Evolutionary conservation across 192 early-diverging fungal genomes (phyloP).

Genomic region (Spinellus fusiger): DNA sequence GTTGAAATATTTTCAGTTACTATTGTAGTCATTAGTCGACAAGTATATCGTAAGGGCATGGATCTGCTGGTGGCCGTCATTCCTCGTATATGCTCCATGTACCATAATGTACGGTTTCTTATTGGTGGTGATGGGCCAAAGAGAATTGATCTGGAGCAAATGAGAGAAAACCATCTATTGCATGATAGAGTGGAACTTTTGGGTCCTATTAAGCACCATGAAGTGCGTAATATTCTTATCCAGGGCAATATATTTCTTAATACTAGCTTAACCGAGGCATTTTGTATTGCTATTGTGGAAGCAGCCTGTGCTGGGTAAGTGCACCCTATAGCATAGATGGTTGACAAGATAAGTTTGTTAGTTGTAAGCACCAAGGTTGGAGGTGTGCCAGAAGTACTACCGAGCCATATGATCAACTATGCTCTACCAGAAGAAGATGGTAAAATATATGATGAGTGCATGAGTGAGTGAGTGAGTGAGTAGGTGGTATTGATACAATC

Average conservation of each 20-base stretch:
- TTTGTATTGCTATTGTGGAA: constrained; percentile 98
- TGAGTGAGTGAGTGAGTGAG: not conserved
- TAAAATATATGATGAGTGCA: too few relatives aligned
- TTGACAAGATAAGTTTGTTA: constrained; percentile 53
- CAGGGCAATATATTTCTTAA: constrained; percentile 96
- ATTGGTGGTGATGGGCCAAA: constrained; percentile 98
- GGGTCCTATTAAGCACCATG: constrained; percentile 73
- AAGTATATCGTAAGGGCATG: constrained; percentile 93
- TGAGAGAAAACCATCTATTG: constrained; percentile 88
- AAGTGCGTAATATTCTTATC: constrained; percentile 82
- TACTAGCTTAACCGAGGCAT: constrained; percentile 96
- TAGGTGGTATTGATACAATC: not conserved
- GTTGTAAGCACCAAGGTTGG: constrained; percentile 96
- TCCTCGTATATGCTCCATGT: constrained; percentile 80
- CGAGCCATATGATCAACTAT: constrained; percentile 88
- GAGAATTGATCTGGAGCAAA: constrained; percentile 93
- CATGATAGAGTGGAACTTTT: constrained; percentile 90
- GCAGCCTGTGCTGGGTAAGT: constrained; percentile 87
- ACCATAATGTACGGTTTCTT: constrained; percentile 80
- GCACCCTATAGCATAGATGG: not conserved
- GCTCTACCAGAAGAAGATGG: constrained; percentile 80
- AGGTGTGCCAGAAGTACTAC: constrained; percentile 94
- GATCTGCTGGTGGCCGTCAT: constrained; percentile 89
- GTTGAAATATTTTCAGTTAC: constrained; percentile 57
- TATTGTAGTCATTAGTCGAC: constrained; percentile 85